These are phyloP conservation scores for Hansenula sp. DNA, from an alignment of 1,139 yeast genomes.

Conservation along the genomic window DNA sequence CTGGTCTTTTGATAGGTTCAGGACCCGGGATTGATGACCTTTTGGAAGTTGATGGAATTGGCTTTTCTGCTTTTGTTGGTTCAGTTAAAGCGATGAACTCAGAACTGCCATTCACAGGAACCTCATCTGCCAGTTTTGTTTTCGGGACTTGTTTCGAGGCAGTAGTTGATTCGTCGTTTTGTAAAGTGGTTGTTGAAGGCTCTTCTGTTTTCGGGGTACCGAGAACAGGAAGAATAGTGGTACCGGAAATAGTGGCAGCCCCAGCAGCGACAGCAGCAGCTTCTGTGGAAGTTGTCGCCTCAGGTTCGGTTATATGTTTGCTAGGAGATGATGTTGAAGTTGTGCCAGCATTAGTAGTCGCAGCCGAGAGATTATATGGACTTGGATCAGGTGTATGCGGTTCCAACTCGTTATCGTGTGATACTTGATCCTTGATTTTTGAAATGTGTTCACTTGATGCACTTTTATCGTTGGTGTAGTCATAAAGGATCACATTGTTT, in stretches of 20 bases:
- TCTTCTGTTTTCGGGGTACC: background rate
- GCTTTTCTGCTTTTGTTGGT: background rate
- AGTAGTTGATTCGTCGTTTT: background rate
- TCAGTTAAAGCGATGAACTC: background rate
- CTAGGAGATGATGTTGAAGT: slow-evolving; percentile 1
- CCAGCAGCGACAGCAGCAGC: background rate
- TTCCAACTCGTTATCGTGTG: slow-evolving; percentile 5
- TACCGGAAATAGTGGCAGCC: background rate
- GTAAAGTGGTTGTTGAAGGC: background rate
- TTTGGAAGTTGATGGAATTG: background rate
- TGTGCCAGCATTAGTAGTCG: background rate
- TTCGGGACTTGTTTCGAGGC: background rate
- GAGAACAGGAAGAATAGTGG: background rate
- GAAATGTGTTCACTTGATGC: background rate
- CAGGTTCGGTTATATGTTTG: background rate
- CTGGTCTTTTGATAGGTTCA: background rate
- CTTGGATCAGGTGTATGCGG: slow-evolving; percentile 20
- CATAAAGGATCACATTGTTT: slow-evolving; percentile 21
- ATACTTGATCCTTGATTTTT: slow-evolving; percentile 2
- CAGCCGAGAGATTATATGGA: slow-evolving; percentile 8
- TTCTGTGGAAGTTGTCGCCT: background rate
- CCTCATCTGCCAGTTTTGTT: background rate
- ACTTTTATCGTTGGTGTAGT: slow-evolving; percentile 5
- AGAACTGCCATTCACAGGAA: background rate
- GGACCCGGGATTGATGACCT: background rate